Base-by-base conservation (phyloP, 2,329 filamentous ascomycete species). In the Colletotrichum acutatum region DNA sequence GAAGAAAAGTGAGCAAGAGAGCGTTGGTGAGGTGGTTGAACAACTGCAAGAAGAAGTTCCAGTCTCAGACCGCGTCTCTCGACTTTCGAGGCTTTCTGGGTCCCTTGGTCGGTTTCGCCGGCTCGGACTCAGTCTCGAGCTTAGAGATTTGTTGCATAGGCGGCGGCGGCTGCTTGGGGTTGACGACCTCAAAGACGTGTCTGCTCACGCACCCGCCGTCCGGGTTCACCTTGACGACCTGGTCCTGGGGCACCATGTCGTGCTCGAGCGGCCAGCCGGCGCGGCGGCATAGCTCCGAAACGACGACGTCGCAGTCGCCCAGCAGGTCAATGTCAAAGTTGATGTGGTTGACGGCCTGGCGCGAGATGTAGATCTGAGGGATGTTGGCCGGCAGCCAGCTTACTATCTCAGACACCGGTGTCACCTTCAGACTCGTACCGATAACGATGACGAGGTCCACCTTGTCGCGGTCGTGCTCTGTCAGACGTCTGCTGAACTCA, bases 301-400 rank as follows among this genome's bases (percentile, higher is more conserved):
- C 93, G 9, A 98, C 92, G 53, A 95, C 89, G 80, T 99, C 97
- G 83, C 96, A 98, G 80, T 98, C 95, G 46, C 97, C 97, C n/a
- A 98, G 87, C 68, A 99, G 88, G 80, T 98, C 95, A 76, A 99
- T 95, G 82, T 99, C 97, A 78, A 99, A 98, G 80, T 97, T 95
- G 80, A 97, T 94, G 82, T 98, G 96, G 46, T 87, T 88, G 68
- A 98, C 94, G 3, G 95, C 92, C 84, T 94, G 93, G 76, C 94
- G 91, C 22, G 93, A 95, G 77, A 98, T 94, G 83, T 97, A 97
- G 75, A 98, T 94, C 83, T 98, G 95, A 7, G 95, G 95, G 52
- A 98, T 91, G 72, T 94, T 83, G n/a, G 90, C 84, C 1, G 94
- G 94, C 56, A 98, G 82, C 77, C 93, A 93, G 46, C 93, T 92